phyloP scores from a whole-genome alignment of 1,284 basidiomycete genomes.

The Cutaneotrichosporon cutaneum region DNA sequence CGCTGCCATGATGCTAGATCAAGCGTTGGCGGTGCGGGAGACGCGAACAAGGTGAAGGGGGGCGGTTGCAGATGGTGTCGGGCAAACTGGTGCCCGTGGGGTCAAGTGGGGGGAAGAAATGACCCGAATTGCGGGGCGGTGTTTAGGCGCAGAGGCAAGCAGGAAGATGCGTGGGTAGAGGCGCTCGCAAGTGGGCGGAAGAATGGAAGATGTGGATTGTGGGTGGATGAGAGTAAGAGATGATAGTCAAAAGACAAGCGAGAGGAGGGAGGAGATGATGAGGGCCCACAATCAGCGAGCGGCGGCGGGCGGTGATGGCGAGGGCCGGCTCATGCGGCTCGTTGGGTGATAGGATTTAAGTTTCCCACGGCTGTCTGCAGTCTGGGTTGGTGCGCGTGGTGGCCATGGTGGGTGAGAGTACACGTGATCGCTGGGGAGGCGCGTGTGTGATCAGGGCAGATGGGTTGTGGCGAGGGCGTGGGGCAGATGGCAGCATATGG shows the following conservation, averaged over 20 bases:
- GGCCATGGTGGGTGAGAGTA: too few species aligned
- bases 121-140: neutral
- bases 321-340: neutral
- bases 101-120: neutral
- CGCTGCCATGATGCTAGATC: slow-evolving; percentile 9
- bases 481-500: too few species aligned
- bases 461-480: too few species aligned
- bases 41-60: neutral
- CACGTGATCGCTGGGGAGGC: too few species aligned
- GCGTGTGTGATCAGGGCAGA: too few species aligned
- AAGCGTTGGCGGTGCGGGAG: neutral
- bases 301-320: neutral
- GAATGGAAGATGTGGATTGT: neutral
- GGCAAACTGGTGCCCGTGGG: neutral
- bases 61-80: neutral
- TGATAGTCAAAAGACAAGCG: neutral
- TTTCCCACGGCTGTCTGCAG: neutral
- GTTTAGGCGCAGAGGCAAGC: neutral
- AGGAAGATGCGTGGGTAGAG: neutral
- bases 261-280: neutral
- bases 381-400: too few species aligned
- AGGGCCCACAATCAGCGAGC: neutral
- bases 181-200: neutral
- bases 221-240: too few species aligned
- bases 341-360: neutral